These are phyloP conservation scores for Prunus padus DNA, from an alignment of 306 rosid genomes.

Conservation along the genomic window DNA sequence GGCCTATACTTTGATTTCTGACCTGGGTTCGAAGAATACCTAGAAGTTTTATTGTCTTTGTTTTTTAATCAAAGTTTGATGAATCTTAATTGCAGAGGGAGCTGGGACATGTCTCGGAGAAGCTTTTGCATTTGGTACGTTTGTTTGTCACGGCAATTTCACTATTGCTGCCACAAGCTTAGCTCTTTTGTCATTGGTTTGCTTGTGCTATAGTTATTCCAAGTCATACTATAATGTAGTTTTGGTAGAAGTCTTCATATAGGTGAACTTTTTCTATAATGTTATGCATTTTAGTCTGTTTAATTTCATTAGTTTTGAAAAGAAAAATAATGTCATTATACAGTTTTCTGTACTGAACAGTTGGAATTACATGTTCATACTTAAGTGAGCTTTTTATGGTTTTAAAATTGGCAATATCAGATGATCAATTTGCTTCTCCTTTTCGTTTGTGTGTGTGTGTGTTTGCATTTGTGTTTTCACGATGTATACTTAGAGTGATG, in stretches of 20 bases:
- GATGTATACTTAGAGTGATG: neutral
- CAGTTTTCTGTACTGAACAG: neutral
- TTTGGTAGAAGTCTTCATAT: neutral
- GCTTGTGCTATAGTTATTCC: neutral
- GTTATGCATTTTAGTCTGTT: neutral
- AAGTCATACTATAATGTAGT: neutral
- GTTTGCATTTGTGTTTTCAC: neutral
- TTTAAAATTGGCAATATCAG: neutral
- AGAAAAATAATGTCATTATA: too few species aligned
- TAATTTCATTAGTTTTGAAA: neutral
- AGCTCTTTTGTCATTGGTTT: neutral
- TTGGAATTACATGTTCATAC: neutral
- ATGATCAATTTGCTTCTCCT: neutral
- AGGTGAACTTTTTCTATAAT: neutral
- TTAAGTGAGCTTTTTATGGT: neutral
- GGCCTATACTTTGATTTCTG: neutral
- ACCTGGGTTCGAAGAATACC: neutral
- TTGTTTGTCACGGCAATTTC: neutral
- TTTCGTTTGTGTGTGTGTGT: neutral
- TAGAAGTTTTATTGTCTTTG: neutral
- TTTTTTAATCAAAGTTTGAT: slow-evolving; percentile 20
- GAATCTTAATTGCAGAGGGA: slow-evolving; percentile 57
- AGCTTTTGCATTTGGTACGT: slow-evolving; percentile 58
- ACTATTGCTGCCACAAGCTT: neutral
- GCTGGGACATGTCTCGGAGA: slow-evolving; percentile 58